These are phyloP conservation scores for Trichoderma gracile DNA, from an alignment of 2,329 filamentous ascomycete genomes.

Conservation along the genomic window DNA sequence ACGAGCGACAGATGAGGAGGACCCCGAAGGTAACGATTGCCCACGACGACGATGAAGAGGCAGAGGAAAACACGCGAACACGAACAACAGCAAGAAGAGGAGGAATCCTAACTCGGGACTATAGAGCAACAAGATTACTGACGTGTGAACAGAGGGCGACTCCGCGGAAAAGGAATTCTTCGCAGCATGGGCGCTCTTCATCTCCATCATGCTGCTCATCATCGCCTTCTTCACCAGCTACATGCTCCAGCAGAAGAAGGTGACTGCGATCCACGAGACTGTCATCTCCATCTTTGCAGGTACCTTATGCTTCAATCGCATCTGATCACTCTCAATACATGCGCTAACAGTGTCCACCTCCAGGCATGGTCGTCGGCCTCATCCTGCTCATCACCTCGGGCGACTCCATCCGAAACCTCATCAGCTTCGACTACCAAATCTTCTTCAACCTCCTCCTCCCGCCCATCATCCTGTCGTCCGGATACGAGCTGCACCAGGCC, in stretches of 20 bases:
- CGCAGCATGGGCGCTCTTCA: conserved; percentile 96
- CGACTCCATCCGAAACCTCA: conserved; percentile 81
- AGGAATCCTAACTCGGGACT: neutral
- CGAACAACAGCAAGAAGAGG: neutral
- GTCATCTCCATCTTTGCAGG: conserved; percentile 97
- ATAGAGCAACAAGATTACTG: neutral
- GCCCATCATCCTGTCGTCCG: conserved; percentile 94
- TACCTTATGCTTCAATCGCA: conserved; percentile 40
- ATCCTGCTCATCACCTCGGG: conserved; percentile 79
- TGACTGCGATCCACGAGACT: conserved; percentile 96
- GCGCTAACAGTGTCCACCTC: neutral
- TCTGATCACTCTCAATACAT: neutral
- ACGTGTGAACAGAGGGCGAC: conserved; percentile 59
- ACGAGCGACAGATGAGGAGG: conserved; percentile 35
- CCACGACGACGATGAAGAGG: conserved; percentile 13
- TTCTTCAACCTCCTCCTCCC: conserved; percentile 99
- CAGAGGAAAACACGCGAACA: neutral
- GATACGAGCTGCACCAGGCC: conserved; percentile 95
- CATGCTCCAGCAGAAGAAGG: conserved; percentile 92
- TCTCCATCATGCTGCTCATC: conserved; percentile 91
- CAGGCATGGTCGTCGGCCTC: conserved; percentile 93
- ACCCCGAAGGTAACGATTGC: conserved; percentile 39
- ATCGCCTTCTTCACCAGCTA: conserved; percentile 96
- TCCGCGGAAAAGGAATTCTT: conserved; percentile 90
- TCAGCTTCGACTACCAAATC: conserved; percentile 98